Conservation (phyloP, 2,329 filamentous ascomycete genomes). For the Westerdykella ornata region DNA sequence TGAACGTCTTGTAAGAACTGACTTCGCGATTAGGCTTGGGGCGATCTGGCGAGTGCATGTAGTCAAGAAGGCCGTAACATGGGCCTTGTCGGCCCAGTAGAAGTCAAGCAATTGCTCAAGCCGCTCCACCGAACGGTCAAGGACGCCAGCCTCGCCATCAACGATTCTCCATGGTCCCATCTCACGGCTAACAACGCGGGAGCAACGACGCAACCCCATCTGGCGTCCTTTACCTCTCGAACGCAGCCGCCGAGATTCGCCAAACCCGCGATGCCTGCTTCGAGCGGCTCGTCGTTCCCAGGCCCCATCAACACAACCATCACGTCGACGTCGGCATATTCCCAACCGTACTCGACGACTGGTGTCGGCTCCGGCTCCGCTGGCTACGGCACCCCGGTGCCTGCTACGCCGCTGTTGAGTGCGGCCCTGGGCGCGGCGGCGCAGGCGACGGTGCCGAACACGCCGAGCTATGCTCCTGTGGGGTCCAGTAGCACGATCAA, state of each 20-base stretch:
- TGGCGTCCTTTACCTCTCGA: conserved; percentile 32
- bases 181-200: conserved; percentile 38
- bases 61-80: conserved; percentile 36
- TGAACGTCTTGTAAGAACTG: conserved; percentile 19
- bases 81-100: conserved; percentile 48
- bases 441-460: conserved; percentile 77
- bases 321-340: conserved; percentile 25
- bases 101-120: conserved; percentile 66
- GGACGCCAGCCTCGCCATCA: conserved; percentile 68
- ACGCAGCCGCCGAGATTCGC: conserved; percentile 29
- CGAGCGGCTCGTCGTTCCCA: conserved; percentile 25
- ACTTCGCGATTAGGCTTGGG: conserved; percentile 53
- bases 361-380: conserved; percentile 26
- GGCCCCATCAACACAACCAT: conserved; percentile 35
- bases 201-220: conserved; percentile 22
- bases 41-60: conserved; percentile 50
- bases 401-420: conserved; percentile 77
- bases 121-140: conserved; percentile 79
- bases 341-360: conserved; percentile 22
- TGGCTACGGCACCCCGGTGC: conserved; percentile 54
- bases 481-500: conserved; percentile 19
- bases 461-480: conserved; percentile 18
- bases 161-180: conserved; percentile 57
- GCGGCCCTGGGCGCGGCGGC: conserved; percentile 84
- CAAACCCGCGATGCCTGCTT: conserved; percentile 20